Evolutionary conservation across 2,329 filamentous ascomycete species (phyloP).

Genomic region (Colletotrichum ledebouriae): DNA sequence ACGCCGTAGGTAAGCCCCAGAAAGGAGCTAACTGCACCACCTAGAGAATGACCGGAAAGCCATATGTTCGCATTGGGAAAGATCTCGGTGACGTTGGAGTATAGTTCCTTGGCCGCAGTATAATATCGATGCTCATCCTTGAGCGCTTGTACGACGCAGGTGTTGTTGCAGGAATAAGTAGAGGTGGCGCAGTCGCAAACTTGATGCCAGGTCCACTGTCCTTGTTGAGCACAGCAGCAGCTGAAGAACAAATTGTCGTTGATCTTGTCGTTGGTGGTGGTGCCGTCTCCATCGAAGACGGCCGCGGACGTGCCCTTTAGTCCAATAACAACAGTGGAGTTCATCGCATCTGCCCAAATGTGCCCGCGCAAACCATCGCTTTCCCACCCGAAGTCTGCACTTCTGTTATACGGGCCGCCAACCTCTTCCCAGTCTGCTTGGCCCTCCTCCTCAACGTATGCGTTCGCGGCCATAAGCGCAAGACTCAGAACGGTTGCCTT

Average conservation of each 20-base stretch:
- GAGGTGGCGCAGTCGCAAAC: slow-evolving; percentile 93
- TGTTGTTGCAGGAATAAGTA: slow-evolving; percentile 92
- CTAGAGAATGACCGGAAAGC: slow-evolving; percentile 93
- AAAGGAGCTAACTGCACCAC: slow-evolving; percentile 89
- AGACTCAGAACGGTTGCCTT: slow-evolving; percentile 86
- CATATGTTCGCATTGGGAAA: slow-evolving; percentile 90
- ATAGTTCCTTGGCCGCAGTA: slow-evolving; percentile 87
- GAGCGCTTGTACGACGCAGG: slow-evolving; percentile 83
- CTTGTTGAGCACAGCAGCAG: slow-evolving; percentile 96
- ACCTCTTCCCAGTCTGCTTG: slow-evolving; percentile 88
- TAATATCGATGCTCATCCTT: slow-evolving; percentile 92
- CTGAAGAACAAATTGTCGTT: slow-evolving; percentile 99
- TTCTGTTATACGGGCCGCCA: slow-evolving; percentile 83
- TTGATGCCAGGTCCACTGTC: slow-evolving; percentile 89
- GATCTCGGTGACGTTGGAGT: slow-evolving; percentile 89
- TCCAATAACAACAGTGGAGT: slow-evolving; percentile 90
- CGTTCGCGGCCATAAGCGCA: slow-evolving; percentile 89
- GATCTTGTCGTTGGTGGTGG: slow-evolving; percentile 95
- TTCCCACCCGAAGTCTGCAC: slow-evolving; percentile 93
- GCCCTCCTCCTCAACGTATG: slow-evolving; percentile 82
- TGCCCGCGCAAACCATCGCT: slow-evolving; percentile 90
- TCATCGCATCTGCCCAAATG: slow-evolving; percentile 88
- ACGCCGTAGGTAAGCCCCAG: slow-evolving; percentile 91
- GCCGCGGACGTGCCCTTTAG: slow-evolving; percentile 92
- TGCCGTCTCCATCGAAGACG: slow-evolving; percentile 96